Evolutionary conservation across 163 green algal genomes (phyloP).

Genomic region (Chlamydomonas reinhardtii): DNA sequence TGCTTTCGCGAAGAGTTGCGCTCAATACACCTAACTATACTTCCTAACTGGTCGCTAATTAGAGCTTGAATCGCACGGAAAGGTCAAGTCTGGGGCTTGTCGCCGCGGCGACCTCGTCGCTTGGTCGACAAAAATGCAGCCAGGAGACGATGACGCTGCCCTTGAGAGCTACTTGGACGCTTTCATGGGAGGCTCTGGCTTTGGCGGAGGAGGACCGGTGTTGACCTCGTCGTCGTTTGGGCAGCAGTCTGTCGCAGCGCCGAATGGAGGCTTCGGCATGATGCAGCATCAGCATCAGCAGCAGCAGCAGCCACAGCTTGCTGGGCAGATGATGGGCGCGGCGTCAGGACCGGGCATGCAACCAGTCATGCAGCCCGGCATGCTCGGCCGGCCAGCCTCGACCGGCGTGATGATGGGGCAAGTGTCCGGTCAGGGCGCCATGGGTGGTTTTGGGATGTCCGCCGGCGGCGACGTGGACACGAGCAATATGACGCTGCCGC

Average conservation of each 20-base stretch:
- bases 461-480: neutral
- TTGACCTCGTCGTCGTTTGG: neutral
- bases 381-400: neutral
- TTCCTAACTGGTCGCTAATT: too few species aligned
- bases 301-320: too few species aligned
- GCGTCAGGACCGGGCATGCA: too few species aligned
- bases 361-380: too few species aligned
- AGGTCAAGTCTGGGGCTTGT: too few species aligned
- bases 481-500: slow-evolving; percentile 8
- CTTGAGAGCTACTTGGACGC: neutral
- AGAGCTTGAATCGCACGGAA: too few species aligned
- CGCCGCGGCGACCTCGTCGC: too few species aligned
- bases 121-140: neutral
- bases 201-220: neutral
- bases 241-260: neutral
- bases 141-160: neutral
- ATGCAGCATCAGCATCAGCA: too few species aligned
- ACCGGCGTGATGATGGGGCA: neutral
- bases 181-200: neutral
- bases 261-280: neutral
- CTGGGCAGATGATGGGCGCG: too few species aligned
- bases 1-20: too few species aligned
- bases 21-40: too few species aligned
- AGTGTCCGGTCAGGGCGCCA: too few species aligned
- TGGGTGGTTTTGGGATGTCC: neutral